A percentile compares a stretch with the other conserved stretches of the same genome.
Evolutionary conservation across 129 eudicot species (phyloP).

Genomic region (Lonicera japonica): DNA sequence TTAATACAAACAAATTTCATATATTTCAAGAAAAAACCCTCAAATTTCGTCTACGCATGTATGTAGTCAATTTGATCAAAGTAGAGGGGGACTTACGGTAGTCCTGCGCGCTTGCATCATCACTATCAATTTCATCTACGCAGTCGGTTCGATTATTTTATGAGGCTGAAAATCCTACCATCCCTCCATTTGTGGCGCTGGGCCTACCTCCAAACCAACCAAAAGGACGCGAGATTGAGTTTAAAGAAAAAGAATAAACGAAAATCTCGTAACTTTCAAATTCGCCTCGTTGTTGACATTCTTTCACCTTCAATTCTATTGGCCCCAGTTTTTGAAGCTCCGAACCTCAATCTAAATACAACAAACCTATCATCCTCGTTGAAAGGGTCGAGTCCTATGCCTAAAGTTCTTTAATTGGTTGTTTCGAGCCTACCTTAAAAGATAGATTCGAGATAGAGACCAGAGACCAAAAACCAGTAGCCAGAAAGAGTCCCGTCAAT

Average conservation of each 20-base stretch:
- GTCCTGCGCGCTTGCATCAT: no score
- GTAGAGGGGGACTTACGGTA: no score
- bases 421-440: constrained; percentile 21
- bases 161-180: constrained; percentile 48
- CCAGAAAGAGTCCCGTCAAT: neutral
- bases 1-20: no score
- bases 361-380: constrained; percentile 23
- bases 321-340: neutral
- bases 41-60: no score
- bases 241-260: constrained; percentile 55
- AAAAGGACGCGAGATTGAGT: constrained; percentile 51
- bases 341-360: constrained; percentile 18
- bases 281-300: constrained; percentile 17
- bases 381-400: constrained; percentile 22
- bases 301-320: constrained; percentile 25
- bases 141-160: constrained; percentile 71
- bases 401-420: constrained; percentile 27
- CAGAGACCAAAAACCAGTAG: neutral
- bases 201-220: constrained; percentile 69
- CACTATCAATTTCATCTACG: no score
- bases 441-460: constrained; percentile 7
- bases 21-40: no score
- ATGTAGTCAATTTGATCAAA: no score
- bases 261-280: constrained; percentile 23
- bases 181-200: constrained; percentile 74